Evolutionary conservation across 1,284 basidiomycete species (phyloP), one percentile per base, ranked within the genome.

Genomic region (Xerocomus minutiporus): DNA sequence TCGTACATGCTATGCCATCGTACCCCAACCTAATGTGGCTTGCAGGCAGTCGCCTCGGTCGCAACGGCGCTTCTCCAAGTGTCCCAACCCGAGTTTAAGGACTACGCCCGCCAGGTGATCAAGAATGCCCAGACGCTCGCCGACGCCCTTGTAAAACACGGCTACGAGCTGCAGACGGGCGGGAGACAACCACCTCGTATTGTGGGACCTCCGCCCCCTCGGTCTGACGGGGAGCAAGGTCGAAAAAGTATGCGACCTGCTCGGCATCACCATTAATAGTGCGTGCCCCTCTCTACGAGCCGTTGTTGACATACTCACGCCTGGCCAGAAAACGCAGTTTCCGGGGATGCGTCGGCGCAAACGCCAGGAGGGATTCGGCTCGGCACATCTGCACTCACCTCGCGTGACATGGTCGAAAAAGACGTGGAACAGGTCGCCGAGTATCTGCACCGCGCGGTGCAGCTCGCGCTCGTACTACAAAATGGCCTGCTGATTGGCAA

Each of bases 101-200:
- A 79, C 28, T 99, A 99, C 73, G 97, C 97, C 55, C 87, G 91
- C 72, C 93, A 96, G 74, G 93, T 99, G 68, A 88, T 98, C 63
- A 77, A 83, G 59, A 97, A 97, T 72, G 90, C 92, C 15, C 77
- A 75, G 55, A 81, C 90, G 42, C 82, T 97, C 59, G 91, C 84
- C 45, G 70, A 76, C 17, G 77, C 82, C 61, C 85, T 97, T 56
- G 76, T 84, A 60, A 76, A 78, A 57, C 79, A 88, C 67, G 90
- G 91, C 28, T 97, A 99, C 84, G 92, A 88, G 75, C 90, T 99
- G 59, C 96, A 98, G 78, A 99, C 96, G 32, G 87, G 85, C 56
- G 97, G 97, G 55, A 94, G 96, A 98, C 73, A 98, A 95, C 82
- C 97, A 99, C 75, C 85, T 99, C 58, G 87, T 98, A 55, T 88